Evolutionary conservation across 202 grass and related monocot species (phyloP), one percentile per base, ranked within the genome.

Genomic region (Schoenoplectus triqueter): DNA sequence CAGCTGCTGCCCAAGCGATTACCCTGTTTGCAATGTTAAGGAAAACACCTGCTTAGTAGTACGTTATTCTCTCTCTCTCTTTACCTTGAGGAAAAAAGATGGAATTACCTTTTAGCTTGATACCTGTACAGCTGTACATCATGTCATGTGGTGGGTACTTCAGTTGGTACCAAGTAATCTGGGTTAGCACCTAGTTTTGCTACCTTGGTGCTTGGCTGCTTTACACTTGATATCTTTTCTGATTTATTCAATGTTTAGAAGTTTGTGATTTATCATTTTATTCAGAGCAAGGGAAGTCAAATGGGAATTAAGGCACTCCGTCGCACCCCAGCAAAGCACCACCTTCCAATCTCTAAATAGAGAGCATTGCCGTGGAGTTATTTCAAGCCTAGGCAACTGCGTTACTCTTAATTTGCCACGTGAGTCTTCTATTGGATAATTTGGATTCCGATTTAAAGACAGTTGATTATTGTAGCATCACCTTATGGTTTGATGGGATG

Each of bases 1-100:
- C 69, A 95, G 90, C 85, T 98, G 96, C 91, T 98, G 93, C 91
- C 93, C 95, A 0, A 70, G 71, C 0, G 87, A 95, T 22, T 91
- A 94, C 74, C 93, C 93, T 2, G 80, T 98, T 42, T 98, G 96
- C 90, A 95, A 98, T 84, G 41, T 64, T 41, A 68, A 61, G 70
- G 88, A 84, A 17, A 75, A 82, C 50, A 95, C 91, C 67, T 98
- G 93, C 83, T 89, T 87, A 31, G 68, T 87, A 66, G 88, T 89
- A 89, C 41, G 19, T 51, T 17, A 59, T 59, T 31, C 31, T 70
- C 2, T 86, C 18, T 59, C 19, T 51, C 10, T 4, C 19, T 57
- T 49, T 86, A 57, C 15, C 51, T 39, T n/a, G 31, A 10, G 9
- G 42, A 44, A 61, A 78, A 40, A 61, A 78, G 3, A 44, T 42